A percentile compares a stretch with the other conserved stretches of the same genome.
These are phyloP conservation scores for Colletotrichum lupini DNA, from an alignment of 2,329 filamentous ascomycete genomes.

Conservation along the genomic window DNA sequence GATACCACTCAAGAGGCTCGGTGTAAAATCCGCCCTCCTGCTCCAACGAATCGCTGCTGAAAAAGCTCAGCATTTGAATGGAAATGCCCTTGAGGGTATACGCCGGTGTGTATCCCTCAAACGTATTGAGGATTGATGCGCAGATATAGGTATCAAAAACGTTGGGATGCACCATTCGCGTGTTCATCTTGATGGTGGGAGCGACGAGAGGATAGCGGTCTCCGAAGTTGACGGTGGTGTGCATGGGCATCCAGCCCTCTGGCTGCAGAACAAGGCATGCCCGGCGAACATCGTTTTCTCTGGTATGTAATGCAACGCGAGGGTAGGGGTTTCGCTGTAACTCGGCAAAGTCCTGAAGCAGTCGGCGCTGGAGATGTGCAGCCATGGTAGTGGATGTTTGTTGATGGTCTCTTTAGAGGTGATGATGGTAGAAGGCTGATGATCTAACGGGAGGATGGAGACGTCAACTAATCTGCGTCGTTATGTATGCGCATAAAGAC, in stretches of 20 bases:
- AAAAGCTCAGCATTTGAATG: conserved; percentile 64
- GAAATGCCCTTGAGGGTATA: conserved; percentile 61
- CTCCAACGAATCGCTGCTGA: conserved; percentile 57
- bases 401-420: background rate
- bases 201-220: conserved; percentile 51
- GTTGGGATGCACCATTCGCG: conserved; percentile 55
- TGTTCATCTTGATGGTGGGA: conserved; percentile 54
- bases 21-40: conserved; percentile 44
- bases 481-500: background rate
- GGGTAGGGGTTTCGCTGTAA: conserved; percentile 57
- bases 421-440: background rate
- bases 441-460: background rate
- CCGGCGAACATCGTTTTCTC: conserved; percentile 48
- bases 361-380: conserved; percentile 38
- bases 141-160: conserved; percentile 57
- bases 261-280: conserved; percentile 58
- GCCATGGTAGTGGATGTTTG: background rate
- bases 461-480: background rate
- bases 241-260: conserved; percentile 50
- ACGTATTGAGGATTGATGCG: conserved; percentile 55
- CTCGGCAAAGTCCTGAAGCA: conserved; percentile 58
- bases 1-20: conserved; percentile 43
- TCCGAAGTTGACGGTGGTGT: conserved; percentile 53
- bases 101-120: conserved; percentile 58
- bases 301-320: conserved; percentile 53